A percentile compares a stretch with the other conserved stretches of the same genome.
These are phyloP conservation scores for Chlorociboria aeruginascens DNA, from an alignment of 495 filamentous ascomycete species.

Conservation along the genomic window DNA sequence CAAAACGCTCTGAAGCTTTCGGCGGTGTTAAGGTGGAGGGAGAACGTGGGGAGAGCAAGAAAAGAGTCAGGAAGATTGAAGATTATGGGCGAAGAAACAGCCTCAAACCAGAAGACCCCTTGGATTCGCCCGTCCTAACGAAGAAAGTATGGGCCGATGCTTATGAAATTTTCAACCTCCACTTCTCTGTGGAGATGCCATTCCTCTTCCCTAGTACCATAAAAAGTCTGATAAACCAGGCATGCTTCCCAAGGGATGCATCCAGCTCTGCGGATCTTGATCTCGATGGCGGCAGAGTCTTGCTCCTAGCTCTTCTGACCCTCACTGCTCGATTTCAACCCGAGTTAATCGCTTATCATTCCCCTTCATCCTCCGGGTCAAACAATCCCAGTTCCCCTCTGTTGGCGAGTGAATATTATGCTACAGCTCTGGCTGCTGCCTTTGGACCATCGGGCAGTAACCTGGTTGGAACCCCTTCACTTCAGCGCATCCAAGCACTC, in stretches of 20 bases:
- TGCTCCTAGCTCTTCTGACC: conserved; percentile 66
- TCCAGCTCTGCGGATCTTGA: conserved; percentile 24
- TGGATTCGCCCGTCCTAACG: conserved; percentile 46
- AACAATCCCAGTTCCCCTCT: conserved; percentile 44
- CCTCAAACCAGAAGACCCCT: conserved; percentile 29
- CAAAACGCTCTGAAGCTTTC: conserved; percentile 44
- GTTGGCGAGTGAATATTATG: conserved; percentile 68
- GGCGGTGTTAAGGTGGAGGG: conserved; percentile 43
- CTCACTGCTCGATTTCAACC: conserved; percentile 71
- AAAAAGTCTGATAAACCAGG: conserved; percentile 38
- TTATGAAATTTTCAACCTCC: conserved; percentile 70
- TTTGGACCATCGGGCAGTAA: conserved; percentile 37
- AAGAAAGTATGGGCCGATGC: conserved; percentile 57
- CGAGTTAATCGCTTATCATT: conserved; percentile 51
- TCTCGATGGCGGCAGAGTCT: conserved; percentile 31
- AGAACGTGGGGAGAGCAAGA: conserved; percentile 49
- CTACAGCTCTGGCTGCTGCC: conserved; percentile 52
- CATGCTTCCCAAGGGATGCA: conserved; percentile 14
- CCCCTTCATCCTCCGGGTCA: conserved; percentile 17
- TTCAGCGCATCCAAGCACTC: conserved; percentile 64
- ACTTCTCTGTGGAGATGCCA: conserved; percentile 71
- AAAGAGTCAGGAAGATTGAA: conserved; percentile 39
- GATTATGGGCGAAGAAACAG: conserved; percentile 31
- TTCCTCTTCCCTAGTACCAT: conserved; percentile 75
- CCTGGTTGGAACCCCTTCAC: conserved; percentile 39